Percentiles rank a stretch among this genome's conserved stretches.
These are phyloP conservation scores for Hemisphaericaspora xylofermentans DNA, from an alignment of 1,139 yeast genomes.

Conservation along the genomic window DNA sequence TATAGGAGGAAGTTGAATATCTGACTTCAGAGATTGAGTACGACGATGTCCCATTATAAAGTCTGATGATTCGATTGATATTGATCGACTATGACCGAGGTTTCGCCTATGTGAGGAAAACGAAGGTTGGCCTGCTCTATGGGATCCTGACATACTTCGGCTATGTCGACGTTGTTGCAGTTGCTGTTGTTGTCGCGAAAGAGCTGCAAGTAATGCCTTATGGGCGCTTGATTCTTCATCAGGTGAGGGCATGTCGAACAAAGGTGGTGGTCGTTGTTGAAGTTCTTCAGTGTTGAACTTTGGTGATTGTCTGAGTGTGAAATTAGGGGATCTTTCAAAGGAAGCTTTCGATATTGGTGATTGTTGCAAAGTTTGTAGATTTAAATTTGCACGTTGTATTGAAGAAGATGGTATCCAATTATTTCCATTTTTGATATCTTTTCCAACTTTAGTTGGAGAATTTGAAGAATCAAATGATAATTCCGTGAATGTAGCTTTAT, in stretches of 20 bases:
- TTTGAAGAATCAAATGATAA: conserved; percentile 29
- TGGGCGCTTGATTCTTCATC: conserved; percentile 47
- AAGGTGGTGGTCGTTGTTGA: conserved; percentile 5
- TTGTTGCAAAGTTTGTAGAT: conserved; percentile 40
- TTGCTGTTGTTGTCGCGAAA: conserved; percentile 27
- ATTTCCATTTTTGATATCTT: conserved; percentile 3
- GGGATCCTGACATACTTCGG: conserved; percentile 8
- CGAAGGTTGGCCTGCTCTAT: background rate
- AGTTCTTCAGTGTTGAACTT: conserved; percentile 16
- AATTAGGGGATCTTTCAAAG: conserved; percentile 6
- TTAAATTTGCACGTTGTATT: conserved; percentile 30
- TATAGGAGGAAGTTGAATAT: conserved; percentile 31
- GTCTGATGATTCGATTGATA: background rate
- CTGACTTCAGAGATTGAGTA: conserved; percentile 2
- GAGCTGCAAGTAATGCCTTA: conserved; percentile 43
- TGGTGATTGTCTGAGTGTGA: conserved; percentile 27
- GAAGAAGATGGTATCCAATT: conserved; percentile 27
- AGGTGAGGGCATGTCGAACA: conserved; percentile 12
- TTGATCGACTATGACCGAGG: background rate
- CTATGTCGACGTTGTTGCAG: conserved; percentile 4
- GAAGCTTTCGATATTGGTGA: conserved; percentile 24
- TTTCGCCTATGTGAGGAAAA: background rate
- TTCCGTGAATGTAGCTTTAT: conserved; percentile 33
- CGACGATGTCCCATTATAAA: conserved; percentile 2
- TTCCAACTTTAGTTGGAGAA: conserved; percentile 31